These are phyloP conservation scores for Carex kokanica DNA, from an alignment of 176 grass and related monocot genomes.

Conservation along the genomic window DNA sequence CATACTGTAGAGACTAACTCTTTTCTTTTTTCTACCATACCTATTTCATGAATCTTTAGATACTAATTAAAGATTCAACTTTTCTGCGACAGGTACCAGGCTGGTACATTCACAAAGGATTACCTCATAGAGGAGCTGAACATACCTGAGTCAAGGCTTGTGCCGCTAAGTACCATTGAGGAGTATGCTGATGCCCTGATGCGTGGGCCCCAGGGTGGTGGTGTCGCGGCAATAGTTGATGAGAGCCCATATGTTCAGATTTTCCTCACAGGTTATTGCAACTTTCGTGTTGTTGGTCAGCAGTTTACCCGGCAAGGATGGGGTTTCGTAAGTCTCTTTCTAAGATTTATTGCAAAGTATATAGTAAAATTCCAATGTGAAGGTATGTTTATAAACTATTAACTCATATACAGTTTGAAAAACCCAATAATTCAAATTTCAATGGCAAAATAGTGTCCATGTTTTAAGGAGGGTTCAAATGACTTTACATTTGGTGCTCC, in stretches of 20 bases:
- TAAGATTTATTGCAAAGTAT: too few species aligned
- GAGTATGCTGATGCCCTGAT: constrained; percentile 70
- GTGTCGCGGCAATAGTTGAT: constrained; percentile 82
- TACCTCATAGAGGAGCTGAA: constrained; percentile 66
- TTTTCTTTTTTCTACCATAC: too few species aligned
- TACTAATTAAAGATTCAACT: too few species aligned
- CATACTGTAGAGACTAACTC: too few species aligned
- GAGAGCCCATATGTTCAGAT: constrained; percentile 63
- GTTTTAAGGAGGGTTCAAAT: not conserved
- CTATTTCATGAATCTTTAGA: too few species aligned
- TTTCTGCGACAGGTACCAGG: too few species aligned
- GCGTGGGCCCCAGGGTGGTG: constrained; percentile 56
- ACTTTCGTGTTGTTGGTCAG: constrained; percentile 65
- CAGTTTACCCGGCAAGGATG: constrained; percentile 81
- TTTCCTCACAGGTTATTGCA: constrained; percentile 70
- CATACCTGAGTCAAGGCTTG: constrained; percentile 59
- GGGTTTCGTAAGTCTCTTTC: constrained; percentile 78
- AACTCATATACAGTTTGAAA: not conserved
- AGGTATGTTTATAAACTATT: too few species aligned
- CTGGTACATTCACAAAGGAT: too few species aligned
- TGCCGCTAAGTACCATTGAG: constrained; percentile 47
- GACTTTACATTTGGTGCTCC: not conserved
- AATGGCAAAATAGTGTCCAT: not conserved
- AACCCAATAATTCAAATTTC: not conserved
- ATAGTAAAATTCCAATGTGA: too few species aligned